Base-by-base conservation (phyloP, 1,139 yeast genomes). In the Candida sp. region DNA sequence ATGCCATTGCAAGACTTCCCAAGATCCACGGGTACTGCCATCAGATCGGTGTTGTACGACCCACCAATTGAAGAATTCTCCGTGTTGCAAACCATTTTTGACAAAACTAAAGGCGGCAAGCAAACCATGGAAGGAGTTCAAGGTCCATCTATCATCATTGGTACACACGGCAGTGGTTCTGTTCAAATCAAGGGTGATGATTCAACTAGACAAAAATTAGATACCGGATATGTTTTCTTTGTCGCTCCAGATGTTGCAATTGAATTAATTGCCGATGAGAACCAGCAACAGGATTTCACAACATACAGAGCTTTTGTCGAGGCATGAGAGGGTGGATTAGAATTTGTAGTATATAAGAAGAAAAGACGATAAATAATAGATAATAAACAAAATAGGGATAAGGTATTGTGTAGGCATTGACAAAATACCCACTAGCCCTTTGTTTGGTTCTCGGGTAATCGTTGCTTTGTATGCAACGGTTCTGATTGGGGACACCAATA, bases 11-110 rank as follows among this genome's bases (percentile, higher is more conserved):
- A 75, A 60, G 59, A 75, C 7, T 92, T 90, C 66, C 70, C 79
- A 43, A 84, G 86, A 67, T 81, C 92, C 28, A 64, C 73, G 9
- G 96, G 96, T 50, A 88, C 82, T 45, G 90, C 90, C 38, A 69
- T 69, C 44, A 73, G 63, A 54, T 82, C 88, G 28, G 81, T 80
- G 38, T 78, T 93, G 58, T 96, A 87, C 70, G 89, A 94, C 67
- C 99, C 99, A 27, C 99, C 99, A 55, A 94, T 94, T 66, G 96
- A 87, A 54, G 99, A 94, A 74, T 94, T 94, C 66, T 81, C 97
- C 3, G 98, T 94, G 25, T 80, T 96, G 63, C 94, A 90, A 72
- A 86, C 96, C 44, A 72, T 73, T 31, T 77, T 78, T 57, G 82
- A 80, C 51, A 60, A 71, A 32, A 66, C 73, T 42, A 64, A 75